phyloP scores from a whole-genome alignment of 352 stramenopile species.

The Phytophthora vignae region DNA sequence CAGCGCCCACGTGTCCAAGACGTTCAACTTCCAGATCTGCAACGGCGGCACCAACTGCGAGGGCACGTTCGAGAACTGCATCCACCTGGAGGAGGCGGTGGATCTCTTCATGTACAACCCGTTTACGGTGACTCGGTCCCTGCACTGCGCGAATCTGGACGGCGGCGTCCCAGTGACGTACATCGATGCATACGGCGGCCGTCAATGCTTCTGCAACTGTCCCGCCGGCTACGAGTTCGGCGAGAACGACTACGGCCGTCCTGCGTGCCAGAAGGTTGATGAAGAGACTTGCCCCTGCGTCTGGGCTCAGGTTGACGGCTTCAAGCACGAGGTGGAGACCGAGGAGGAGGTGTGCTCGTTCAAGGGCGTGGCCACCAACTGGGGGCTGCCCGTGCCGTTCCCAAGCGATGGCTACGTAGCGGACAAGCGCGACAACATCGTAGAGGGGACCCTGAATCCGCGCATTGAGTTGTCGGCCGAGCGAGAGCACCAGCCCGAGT shows the following conservation, averaged over 20 bases:
- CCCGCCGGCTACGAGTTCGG: slow-evolving; percentile 43
- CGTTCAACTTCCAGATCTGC: slow-evolving; percentile 55
- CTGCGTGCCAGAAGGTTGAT: slow-evolving; percentile 37
- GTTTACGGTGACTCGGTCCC: slow-evolving; percentile 48
- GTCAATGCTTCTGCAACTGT: slow-evolving; percentile 70
- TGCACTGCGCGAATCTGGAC: slow-evolving; percentile 46
- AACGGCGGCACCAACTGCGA: slow-evolving; percentile 18
- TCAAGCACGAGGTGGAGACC: slow-evolving; percentile 39
- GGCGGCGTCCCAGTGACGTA: slow-evolving; percentile 62
- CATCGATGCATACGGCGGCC: slow-evolving; percentile 37
- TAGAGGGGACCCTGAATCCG: slow-evolving; percentile 11
- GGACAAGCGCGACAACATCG: slow-evolving; percentile 48
- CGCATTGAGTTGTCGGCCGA: slow-evolving; percentile 27
- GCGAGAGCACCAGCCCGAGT: slow-evolving; percentile 30
- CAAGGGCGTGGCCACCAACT: slow-evolving; percentile 44
- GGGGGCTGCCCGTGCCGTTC: slow-evolving; percentile 55
- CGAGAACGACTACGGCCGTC: slow-evolving; percentile 21
- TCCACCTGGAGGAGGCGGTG: slow-evolving; percentile 41
- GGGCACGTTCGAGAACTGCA: slow-evolving; percentile 39
- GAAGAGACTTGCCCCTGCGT: slow-evolving; percentile 51
- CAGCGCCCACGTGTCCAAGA: slow-evolving; percentile 34
- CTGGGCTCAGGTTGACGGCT: slow-evolving; percentile 48
- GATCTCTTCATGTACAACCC: slow-evolving; percentile 78
- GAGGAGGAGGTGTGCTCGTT: slow-evolving; percentile 43
- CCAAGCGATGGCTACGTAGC: slow-evolving; percentile 66